phyloP scores from a whole-genome alignment of 2,329 filamentous ascomycete genomes.

The Diplodia intermedia region DNA sequence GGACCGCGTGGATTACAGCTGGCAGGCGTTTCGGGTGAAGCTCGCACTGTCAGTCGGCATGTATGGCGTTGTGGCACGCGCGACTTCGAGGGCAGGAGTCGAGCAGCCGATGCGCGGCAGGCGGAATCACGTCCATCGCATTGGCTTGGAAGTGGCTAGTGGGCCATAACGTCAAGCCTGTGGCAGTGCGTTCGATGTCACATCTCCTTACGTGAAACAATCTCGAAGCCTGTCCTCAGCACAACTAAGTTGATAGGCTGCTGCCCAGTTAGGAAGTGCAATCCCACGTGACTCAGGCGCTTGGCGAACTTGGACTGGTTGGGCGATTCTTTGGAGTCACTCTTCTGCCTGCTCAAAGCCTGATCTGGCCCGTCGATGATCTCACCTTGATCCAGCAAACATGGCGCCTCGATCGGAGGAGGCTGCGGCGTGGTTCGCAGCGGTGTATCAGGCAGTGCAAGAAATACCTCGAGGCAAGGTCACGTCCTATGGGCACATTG shows the following conservation, averaged over 20 bases:
- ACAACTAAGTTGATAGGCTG: not conserved
- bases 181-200: not conserved
- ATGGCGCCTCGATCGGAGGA: constrained; percentile 76
- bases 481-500: constrained; percentile 86
- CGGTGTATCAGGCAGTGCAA: constrained; percentile 84
- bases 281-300: not conserved
- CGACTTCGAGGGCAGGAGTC: constrained; percentile 34
- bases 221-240: not conserved
- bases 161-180: not conserved
- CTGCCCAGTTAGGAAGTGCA: not conserved
- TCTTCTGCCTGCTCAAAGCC: not conserved
- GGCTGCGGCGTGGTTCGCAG: constrained; percentile 73
- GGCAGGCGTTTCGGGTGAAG: constrained; percentile 31
- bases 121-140: constrained; percentile 39
- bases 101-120: constrained; percentile 37
- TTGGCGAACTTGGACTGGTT: not conserved
- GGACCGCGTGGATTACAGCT: constrained; percentile 32
- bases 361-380: constrained; percentile 3
- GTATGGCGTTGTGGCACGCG: constrained; percentile 29
- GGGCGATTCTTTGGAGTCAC: not conserved
- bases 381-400: constrained; percentile 14
- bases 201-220: not conserved
- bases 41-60: constrained; percentile 7
- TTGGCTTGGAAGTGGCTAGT: constrained; percentile 35
- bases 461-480: constrained; percentile 84